phyloP scores from a whole-genome alignment of 371 early-diverging fungal genomes.

The Mucor plumbeus region DNA sequence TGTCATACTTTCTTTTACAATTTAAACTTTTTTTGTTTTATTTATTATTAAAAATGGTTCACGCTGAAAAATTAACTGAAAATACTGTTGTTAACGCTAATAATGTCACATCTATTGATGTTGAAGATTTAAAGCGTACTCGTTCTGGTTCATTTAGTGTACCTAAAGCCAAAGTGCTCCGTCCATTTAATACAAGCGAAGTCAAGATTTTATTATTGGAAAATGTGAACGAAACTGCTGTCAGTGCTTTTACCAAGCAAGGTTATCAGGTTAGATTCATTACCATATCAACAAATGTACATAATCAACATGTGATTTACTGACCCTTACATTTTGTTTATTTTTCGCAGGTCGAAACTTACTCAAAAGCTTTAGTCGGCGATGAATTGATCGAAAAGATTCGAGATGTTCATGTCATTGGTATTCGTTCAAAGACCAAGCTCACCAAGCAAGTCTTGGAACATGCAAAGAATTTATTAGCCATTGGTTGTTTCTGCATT shows the following conservation, averaged over 20 bases:
- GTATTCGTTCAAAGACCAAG: conserved; percentile 94
- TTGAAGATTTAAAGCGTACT: conserved; percentile 13
- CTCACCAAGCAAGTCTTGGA: conserved; percentile 85
- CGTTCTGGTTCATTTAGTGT: conserved; percentile 30
- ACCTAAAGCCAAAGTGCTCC: conserved; percentile 47
- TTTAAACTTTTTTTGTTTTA: not conserved
- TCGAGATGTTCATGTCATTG: conserved; percentile 90
- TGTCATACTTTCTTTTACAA: not conserved
- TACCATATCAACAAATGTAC: not conserved
- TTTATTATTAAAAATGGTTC: conserved; percentile 5
- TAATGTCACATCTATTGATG: conserved; percentile 1
- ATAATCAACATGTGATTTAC: not conserved
- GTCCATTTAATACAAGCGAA: conserved; percentile 67
- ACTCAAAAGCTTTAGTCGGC: conserved; percentile 86
- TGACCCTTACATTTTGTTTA: not conserved
- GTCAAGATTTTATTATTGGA: conserved; percentile 87
- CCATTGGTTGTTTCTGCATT: conserved; percentile 98
- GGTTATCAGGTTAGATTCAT: conserved; percentile 80
- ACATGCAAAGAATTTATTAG: conserved; percentile 87
- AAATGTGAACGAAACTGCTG: conserved; percentile 83
- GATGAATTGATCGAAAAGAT: conserved; percentile 92
- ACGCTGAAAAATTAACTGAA: not conserved
- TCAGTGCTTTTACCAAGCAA: conserved; percentile 74
- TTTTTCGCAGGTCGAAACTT: conserved; percentile 78
- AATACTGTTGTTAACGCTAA: not conserved